Evolutionary conservation across 352 stramenopile genomes (phyloP), one percentile per base, ranked within the genome.

Genomic region (Globisporangium ultimum): DNA sequence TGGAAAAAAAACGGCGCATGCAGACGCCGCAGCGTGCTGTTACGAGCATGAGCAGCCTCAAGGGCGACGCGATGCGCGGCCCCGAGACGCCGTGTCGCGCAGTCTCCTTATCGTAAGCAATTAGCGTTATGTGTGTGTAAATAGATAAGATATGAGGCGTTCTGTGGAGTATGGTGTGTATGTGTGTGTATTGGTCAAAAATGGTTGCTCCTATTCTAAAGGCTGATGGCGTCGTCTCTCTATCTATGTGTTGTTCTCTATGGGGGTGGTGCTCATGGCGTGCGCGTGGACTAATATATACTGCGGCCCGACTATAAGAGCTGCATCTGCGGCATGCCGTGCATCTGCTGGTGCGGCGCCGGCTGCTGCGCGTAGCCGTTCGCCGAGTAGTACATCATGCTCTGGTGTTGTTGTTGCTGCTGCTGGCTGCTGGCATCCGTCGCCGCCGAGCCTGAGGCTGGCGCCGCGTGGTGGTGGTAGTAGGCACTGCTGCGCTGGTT

Each of bases 381-480:
- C 28, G 71, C 58, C 51, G 77, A 78, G 74, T 89, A 89, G 66
- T 91, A 91, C 78, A 89, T 80, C 72, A 87, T 87, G 55, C 52
- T 48, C 61, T 63, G 61, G 51, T 46, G n/a, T n/a, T n/a, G n/a
- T n/a, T n/a, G n/a, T n/a, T n/a, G 28, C 38, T 28, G 50, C 46
- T 55, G 60, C 48, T 72, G 70, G 50, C 72, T 68, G 24, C 63
- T 48, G 17, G 68, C 41, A 34, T 53, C 17, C 57, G 72, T 68
- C 10, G 69, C 68, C 51, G 64, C 55, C n/a, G 66, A 54, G 20
- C 47, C 50, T 14, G 53, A 55, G 4, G 57, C 9, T 3, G 28
- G 22, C n/a, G n/a, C 34, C 51, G 58, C 58, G 55, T 84, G 61
- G 43, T 63, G 66, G 41, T 84, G 79, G 47, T 74, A 78, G 63